Evolutionary conservation across 768 basidiomycete species (phyloP), one percentile per base, ranked within the genome.

Genomic region (Hygrocybe punicea): DNA sequence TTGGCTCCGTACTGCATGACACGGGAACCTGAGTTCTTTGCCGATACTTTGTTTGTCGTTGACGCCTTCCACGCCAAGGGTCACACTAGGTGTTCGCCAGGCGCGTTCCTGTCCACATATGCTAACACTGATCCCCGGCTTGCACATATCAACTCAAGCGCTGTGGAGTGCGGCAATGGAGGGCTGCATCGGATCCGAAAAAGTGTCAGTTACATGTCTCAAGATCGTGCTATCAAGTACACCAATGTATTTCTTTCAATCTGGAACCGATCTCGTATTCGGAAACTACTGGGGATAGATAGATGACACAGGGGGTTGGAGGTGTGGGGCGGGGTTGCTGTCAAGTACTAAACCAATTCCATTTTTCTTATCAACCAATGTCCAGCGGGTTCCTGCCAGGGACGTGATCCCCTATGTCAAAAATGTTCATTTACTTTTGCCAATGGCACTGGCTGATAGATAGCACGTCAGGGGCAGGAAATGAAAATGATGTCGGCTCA

Each of bases 1-100:
- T 59, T 73, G 1, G 69, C 65, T 2, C 69, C 73, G 6, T 74
- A 74, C 50, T 73, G 67, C 58, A 63, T 71, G 63, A 51, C 60
- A 4, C 58, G 64, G 1, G 67, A 69, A 51, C 62, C 68, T 1
- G 57, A 65, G 4, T 70, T 67, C 56, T 73, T 73, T 51, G 56
- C 60, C 5, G 25, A 69, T 21, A 73, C 72, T 1, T 55, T 63
- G 6, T 71, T 71, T 40, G 50, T 64, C 17, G 67, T 72, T 36
- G 70, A 73, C 51, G 62, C 61, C 13, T 67, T 70, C 21, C 72
- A 73, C 45, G 49, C 67, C 0, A 53, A 55, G 24, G 72, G 66
- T 4, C 72, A 73, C 44, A 68, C 67, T 10, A 68, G 64, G 42
- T 73, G 70, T 51, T 58, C 63, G 2, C 62, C 62, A 0, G 63